Evolutionary conservation across 495 filamentous ascomycete species (phyloP), one percentile per base, ranked within the genome.

Genomic region (Friedmanniomyces endolithicus): DNA sequence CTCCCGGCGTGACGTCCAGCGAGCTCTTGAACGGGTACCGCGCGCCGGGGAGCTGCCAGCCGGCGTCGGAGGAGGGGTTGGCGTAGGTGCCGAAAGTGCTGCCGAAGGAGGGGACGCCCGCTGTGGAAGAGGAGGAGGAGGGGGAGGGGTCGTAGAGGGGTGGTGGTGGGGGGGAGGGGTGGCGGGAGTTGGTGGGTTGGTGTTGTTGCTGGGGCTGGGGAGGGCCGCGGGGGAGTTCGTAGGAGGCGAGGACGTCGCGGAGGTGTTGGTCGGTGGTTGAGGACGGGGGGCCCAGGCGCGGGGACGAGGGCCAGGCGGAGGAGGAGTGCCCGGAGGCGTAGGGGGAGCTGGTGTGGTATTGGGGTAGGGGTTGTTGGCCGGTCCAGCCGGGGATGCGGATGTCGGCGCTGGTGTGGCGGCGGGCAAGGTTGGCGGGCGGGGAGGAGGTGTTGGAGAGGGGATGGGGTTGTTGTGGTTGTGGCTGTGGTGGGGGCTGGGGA

Each of bases 371-470:
- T 45, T 63, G 65, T 23, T 51, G 65, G 16, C 80, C 76, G 60
- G 85, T 82, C 92, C 92, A 96, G 49, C 87, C 87, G 60, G 86
- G 85, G 39, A 86, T 81, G 27, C 92, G 86, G 60, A 98, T 97
- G 62, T 98, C 92, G 51, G 92, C 92, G 46, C 90, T 92, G 1
- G 92, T 98, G 68, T 98, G 92, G 41, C 92, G 82, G 20, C 92
- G 83, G 29, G 83, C 77, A 33, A 96, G 73, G 62, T 82, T 85
- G 49, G 81, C 78, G 11, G 86, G 84, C 23, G 87, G 86, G 24
- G 88, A 84, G 27, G 86, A 78, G 19, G 85, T 82, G 49, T 77
- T 76, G 0, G 88, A 79, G 41, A 95, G 74, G 46, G 88, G 87
- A 66, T 94, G 88, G 35, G 72, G 71, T 24, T 64, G 48, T 24